phyloP scores from a whole-genome alignment of 2,329 filamentous ascomycete genomes.

The Exophiala spinifera region DNA sequence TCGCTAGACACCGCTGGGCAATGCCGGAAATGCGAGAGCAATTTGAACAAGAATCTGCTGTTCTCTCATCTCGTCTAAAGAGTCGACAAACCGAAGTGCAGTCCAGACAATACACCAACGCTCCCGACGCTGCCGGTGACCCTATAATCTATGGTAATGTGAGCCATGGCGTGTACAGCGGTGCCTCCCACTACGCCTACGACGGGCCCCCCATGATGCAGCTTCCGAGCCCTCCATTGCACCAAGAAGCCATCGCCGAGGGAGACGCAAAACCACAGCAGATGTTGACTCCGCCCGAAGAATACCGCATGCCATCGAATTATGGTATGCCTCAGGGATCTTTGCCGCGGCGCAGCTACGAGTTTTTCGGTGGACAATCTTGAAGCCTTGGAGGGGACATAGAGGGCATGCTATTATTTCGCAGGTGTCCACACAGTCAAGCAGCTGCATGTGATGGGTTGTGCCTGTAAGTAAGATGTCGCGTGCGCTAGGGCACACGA shows the following conservation, averaged over 20 bases:
- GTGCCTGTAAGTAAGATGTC: conserved; percentile 8
- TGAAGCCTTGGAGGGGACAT: background rate
- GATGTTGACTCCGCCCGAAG: conserved; percentile 21
- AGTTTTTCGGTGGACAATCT: conserved; percentile 22
- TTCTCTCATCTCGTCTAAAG: conserved; percentile 25
- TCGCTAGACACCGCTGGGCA: conserved; percentile 26
- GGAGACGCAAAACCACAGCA: conserved; percentile 6
- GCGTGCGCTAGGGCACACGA: conserved; percentile 3
- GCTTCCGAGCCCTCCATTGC: conserved; percentile 19
- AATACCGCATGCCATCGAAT: conserved; percentile 11
- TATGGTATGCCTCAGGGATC: conserved; percentile 21
- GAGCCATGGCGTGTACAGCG: background rate
- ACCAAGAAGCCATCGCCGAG: conserved; percentile 9
- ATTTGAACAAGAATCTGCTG: conserved; percentile 29
- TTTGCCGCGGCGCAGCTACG: conserved; percentile 26
- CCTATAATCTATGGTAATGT: conserved; percentile 7
- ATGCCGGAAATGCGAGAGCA: conserved; percentile 24
- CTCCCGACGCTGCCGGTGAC: background rate
- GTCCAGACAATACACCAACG: conserved; percentile 8
- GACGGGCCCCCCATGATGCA: conserved; percentile 6
- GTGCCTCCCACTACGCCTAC: conserved; percentile 7
- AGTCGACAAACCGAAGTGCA: conserved; percentile 17
- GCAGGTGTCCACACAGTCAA: background rate
- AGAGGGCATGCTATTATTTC: background rate
- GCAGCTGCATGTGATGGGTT: background rate